Conservation (phyloP, 2,329 filamentous ascomycete species). For the Erysiphe neolycopersici region DNA sequence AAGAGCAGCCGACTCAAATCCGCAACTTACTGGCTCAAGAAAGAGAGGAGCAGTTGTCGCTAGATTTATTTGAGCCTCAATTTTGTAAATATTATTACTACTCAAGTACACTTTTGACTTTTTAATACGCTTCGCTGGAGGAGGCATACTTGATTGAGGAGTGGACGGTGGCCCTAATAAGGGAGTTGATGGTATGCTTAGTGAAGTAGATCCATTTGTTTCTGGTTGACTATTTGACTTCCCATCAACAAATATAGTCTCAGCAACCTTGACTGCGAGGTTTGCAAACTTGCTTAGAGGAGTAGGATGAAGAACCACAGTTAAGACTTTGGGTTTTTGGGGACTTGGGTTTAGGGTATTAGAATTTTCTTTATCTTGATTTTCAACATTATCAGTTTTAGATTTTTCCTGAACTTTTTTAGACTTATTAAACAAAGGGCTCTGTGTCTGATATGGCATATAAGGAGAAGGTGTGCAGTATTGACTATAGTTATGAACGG, state of each 20-base stretch:
- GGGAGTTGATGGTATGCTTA: conserved; percentile 31
- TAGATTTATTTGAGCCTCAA: conserved; percentile 50
- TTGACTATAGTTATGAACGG: conserved; percentile 76
- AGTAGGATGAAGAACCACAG: conserved; percentile 67
- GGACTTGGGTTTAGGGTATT: conserved; percentile 21
- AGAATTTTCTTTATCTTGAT: conserved; percentile 30
- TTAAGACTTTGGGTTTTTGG: conserved; percentile 40
- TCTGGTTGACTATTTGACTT: conserved; percentile 12
- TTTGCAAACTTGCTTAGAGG: conserved; percentile 48
- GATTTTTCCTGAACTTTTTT: conserved; percentile 11
- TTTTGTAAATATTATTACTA: conserved; percentile 40
- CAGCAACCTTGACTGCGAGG: conserved; percentile 47
- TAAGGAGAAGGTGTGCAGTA: conserved; percentile 77
- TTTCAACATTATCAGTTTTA: conserved; percentile 13
- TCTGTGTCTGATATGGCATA: conserved; percentile 42
- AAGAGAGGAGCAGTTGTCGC: conserved; percentile 49
- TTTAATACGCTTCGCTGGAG: conserved; percentile 41
- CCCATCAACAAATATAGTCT: conserved; percentile 11
- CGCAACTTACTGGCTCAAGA: conserved; percentile 45
- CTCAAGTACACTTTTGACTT: conserved; percentile 51
- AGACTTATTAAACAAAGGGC: conserved; percentile 10
- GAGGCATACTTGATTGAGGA: conserved; percentile 27
- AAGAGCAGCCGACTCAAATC: conserved; percentile 42
- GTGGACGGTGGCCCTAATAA: conserved; percentile 35
- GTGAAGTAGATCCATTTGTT: conserved; percentile 16